Evolutionary conservation across 2,329 filamentous ascomycete genomes (phyloP).

Genomic region (Calonectria naviculata): DNA sequence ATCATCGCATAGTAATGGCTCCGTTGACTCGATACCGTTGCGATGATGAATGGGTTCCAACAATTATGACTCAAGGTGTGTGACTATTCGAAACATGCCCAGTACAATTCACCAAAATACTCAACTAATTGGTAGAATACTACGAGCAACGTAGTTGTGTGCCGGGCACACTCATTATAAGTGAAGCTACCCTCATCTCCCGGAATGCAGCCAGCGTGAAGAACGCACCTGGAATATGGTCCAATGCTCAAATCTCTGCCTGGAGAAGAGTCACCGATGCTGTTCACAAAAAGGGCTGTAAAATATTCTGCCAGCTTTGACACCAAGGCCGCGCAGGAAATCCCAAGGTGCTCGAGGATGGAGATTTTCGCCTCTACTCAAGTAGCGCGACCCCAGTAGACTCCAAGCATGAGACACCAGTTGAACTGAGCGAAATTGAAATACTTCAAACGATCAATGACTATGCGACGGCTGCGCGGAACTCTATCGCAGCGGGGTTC

Average conservation of each 20-base stretch:
- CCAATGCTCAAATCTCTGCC: not conserved
- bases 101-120: not conserved
- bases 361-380: slow-evolving; percentile 19
- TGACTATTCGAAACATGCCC: not conserved
- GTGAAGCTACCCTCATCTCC: slow-evolving; percentile 22
- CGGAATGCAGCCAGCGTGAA: slow-evolving; percentile 12
- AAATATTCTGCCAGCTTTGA: slow-evolving; percentile 28
- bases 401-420: not conserved
- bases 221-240: slow-evolving; percentile 18
- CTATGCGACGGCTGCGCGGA: slow-evolving; percentile 63
- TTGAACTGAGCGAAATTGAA: slow-evolving; percentile 3
- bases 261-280: slow-evolving; percentile 11
- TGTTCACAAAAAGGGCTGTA: slow-evolving; percentile 19
- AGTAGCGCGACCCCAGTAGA: slow-evolving; percentile 16
- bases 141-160: slow-evolving; percentile 26
- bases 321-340: slow-evolving; percentile 21
- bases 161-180: slow-evolving; percentile 25
- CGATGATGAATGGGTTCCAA: not conserved
- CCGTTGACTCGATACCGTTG: not conserved
- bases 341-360: not conserved
- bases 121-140: slow-evolving; percentile 8
- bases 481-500: slow-evolving; percentile 71
- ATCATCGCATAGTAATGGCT: not conserved
- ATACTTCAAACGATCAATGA: slow-evolving; percentile 52
- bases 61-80: not conserved